Base-by-base conservation (phyloP, 1,284 basidiomycete genomes). In the Puccinia novopanici region DNA sequence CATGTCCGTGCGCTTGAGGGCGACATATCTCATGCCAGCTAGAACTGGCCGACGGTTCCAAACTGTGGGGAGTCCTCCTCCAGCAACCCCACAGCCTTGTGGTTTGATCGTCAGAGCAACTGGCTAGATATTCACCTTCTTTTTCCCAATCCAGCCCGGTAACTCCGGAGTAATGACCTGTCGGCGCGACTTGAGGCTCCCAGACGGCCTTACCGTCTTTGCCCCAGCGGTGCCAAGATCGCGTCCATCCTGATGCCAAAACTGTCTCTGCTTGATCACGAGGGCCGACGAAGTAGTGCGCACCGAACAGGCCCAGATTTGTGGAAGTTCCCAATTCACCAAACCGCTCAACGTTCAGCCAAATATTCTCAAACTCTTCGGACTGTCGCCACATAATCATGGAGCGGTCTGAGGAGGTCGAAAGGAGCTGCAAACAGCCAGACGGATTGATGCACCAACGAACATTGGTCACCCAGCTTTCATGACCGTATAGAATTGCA, bases 1-100 rank as follows among this genome's bases (percentile, higher is more conserved):
- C 94, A 85, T 98, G 97, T 6, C 95, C 95, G 86, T 98, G 95
- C 24, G 96, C 91, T 86, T 98, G 95, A 34, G 95, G 95, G 22
- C 95, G 90, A 40, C 90, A 90, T 42, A 97, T 88, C 85, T 98
- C 95, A 83, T 93, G 92, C 95, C 95, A 98, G 1, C 83, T 85
- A 83, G 48, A 30, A 40, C 15, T 34, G 10, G 9, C 22, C 15
- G 19, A 27, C 9, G 42, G 45, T 4, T 80, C 81, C 42, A 84
- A 82, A 9, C 68, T 50, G 15, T 34, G 22, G 6, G 57, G 34
- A 45, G 50, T 19, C 27, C 80, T 81, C 63, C 72, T 83, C 82
- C 82, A 87, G 55, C 88, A 87, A 0, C 90, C 93, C 84, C 96
- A 93, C 82, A 97, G 89, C 13, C 95, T 90, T 0, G 93, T 92